phyloP scores from a whole-genome alignment of 2,329 filamentous ascomycete species.

The Ophiosphaerella narmari region DNA sequence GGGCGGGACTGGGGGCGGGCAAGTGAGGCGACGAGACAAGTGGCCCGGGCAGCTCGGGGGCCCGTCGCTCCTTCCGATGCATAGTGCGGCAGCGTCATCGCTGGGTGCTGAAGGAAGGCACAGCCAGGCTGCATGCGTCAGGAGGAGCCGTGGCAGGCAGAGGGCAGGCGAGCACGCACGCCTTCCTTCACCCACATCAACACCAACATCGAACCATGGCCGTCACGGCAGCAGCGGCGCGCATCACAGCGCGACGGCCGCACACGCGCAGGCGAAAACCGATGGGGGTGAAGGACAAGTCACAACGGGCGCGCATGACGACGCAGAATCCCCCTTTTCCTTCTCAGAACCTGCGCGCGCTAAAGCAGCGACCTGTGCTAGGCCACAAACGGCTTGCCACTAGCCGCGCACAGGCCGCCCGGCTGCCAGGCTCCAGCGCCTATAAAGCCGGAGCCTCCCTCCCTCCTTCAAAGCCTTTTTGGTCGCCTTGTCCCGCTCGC shows the following conservation, averaged over 20 bases:
- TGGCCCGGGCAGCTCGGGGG: conserved; percentile 17
- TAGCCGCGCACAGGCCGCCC: conserved; percentile 15
- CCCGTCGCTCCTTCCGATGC: conserved; percentile 19
- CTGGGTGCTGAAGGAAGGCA: conserved; percentile 10
- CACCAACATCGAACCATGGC: not conserved
- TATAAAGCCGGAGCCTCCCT: conserved; percentile 32
- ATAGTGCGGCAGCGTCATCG: conserved; percentile 27
- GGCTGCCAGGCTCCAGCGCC: conserved; percentile 13
- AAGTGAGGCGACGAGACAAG: conserved; percentile 29
- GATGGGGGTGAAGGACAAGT: conserved; percentile 12
- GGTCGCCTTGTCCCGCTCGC: conserved; percentile 33
- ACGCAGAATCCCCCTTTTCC: conserved; percentile 29
- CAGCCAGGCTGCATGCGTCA: not conserved
- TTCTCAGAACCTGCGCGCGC: conserved; percentile 31
- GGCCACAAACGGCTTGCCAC: conserved; percentile 12
- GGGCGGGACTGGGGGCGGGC: conserved; percentile 9
- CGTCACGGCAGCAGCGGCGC: no score
- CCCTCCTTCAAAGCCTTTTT: conserved; percentile 33
- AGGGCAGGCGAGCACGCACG: no score
- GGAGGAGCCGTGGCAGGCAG: not conserved
- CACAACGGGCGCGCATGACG: conserved; percentile 17
- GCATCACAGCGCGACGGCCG: no score
- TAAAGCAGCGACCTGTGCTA: conserved; percentile 27
- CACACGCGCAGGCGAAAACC: not conserved
- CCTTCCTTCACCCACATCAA: no score